phyloP scores from a whole-genome alignment of 2,329 filamentous ascomycete species.

The Monosporascus sp. region DNA sequence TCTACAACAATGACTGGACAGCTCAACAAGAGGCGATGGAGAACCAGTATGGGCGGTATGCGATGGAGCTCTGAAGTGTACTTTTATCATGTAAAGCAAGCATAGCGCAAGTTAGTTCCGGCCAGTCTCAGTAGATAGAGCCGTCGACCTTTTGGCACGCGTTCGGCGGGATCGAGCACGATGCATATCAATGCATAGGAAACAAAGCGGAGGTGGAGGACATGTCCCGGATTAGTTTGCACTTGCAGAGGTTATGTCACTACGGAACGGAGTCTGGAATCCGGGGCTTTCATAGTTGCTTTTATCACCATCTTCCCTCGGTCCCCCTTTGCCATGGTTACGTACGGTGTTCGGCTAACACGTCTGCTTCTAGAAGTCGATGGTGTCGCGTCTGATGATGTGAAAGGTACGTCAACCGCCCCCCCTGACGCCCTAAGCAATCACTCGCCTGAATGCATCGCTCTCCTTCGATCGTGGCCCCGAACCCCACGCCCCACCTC shows the following conservation, averaged over 20 bases:
- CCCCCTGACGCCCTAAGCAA: background rate
- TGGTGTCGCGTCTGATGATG: background rate
- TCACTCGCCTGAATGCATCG: too few species aligned
- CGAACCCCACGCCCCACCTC: too few species aligned
- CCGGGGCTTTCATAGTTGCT: background rate
- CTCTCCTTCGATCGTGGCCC: too few species aligned
- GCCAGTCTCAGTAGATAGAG: background rate
- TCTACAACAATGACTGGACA: constrained; percentile 50
- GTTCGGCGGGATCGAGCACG: background rate
- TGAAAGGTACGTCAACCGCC: background rate
- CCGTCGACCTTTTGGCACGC: background rate
- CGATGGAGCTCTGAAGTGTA: constrained; percentile 27
- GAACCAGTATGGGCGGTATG: constrained; percentile 60
- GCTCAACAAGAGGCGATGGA: constrained; percentile 56
- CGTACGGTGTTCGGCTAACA: background rate
- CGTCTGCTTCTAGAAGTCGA: background rate
- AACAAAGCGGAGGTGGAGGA: background rate
- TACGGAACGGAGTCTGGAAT: background rate
- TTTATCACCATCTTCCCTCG: background rate
- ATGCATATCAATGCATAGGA: background rate
- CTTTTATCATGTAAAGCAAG: background rate
- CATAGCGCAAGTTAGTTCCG: background rate
- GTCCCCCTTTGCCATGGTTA: background rate
- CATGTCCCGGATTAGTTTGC: background rate
- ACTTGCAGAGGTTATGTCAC: background rate